Percentiles rank a stretch among this genome's conserved stretches.
Conservation (phyloP, 495 filamentous ascomycete genomes). For the Cryomyces antarcticus region DNA sequence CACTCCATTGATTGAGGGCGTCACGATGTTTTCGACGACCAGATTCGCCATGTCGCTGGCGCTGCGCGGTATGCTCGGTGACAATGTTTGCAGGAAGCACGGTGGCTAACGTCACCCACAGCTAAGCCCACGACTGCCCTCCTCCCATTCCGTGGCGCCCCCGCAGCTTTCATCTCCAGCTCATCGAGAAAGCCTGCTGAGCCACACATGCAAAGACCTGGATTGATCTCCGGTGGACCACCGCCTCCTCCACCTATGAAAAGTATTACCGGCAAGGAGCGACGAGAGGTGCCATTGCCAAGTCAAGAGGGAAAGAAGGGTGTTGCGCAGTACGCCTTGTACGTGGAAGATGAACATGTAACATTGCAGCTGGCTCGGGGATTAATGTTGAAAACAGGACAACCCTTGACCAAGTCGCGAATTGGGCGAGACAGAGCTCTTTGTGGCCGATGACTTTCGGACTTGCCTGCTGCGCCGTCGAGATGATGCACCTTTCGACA, state of each 20-base stretch:
- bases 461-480: slow-evolving; percentile 86
- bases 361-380: not conserved
- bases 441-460: slow-evolving; percentile 98
- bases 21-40: slow-evolving; percentile 42
- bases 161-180: slow-evolving; percentile 36
- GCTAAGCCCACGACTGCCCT: slow-evolving; percentile 41
- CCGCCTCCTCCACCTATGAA: slow-evolving; percentile 22
- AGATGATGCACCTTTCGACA: slow-evolving; percentile 97
- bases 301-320: slow-evolving; percentile 90
- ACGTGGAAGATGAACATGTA: slow-evolving; percentile 22
- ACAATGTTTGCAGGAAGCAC: slow-evolving; percentile 4
- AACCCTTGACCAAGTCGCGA: slow-evolving; percentile 75
- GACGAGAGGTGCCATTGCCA: slow-evolving; percentile 63
- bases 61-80: slow-evolving; percentile 39
- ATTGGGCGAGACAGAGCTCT: slow-evolving; percentile 86
- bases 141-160: slow-evolving; percentile 32
- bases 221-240: slow-evolving; percentile 15
- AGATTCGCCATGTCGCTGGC: slow-evolving; percentile 46
- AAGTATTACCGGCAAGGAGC: slow-evolving; percentile 29
- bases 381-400: slow-evolving; percentile 21
- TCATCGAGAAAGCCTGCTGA: slow-evolving; percentile 36
- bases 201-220: slow-evolving; percentile 14
- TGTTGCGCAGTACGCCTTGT: slow-evolving; percentile 93
- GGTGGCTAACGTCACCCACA: slow-evolving; percentile 21
- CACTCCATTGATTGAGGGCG: no score